Evolutionary conservation across 345 rosid species (phyloP), one percentile per base, ranked within the genome.

Genomic region (Sapria himalayana): DNA sequence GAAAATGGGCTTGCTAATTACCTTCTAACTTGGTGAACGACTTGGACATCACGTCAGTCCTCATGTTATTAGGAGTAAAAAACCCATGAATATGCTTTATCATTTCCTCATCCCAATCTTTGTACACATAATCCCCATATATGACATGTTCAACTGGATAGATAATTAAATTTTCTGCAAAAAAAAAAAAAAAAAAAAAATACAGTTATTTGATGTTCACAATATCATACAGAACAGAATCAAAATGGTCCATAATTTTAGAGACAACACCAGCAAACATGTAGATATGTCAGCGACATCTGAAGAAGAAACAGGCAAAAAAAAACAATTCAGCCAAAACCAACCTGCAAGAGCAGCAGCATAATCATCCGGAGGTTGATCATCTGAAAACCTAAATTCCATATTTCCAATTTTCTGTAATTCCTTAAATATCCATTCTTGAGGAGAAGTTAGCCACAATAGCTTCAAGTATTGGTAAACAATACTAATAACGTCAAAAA

Each of bases 371-470:
- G 76, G 95, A 51, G 93, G 71, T 63, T 74, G 79, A 57, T 89
- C 91, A 71, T 89, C 98, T 21, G 89, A 82, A 69, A 74, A 89
- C 52, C 73, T 73, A 25, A 89, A 82, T 51, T 79, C 95, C 85
- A 89, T 69, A 64, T 79, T 79, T 27, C 75, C 85, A 58, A 89
- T 89, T 67, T 79, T 82, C 54, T 89, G 91, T 46, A 89, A 78
- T 60, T 89, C 98, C 68, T 82, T 79, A 54, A 82, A 89, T 65
- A 89, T 82, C 98, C 98, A 79, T 64, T 79, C 75, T 65, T 84
- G 91, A 27, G 95, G 98, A 58, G 86, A 51, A 45, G 46, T 63
- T 58, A 69, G 63, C 33, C 71, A 65, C 62, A 89, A 54, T 43
- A 76, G 49, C 54, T 79, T 79, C 42, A 89, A 70, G 55, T 79